These are phyloP conservation scores for Amanita molliuscula DNA, from an alignment of 768 basidiomycete species.

Conservation along the genomic window DNA sequence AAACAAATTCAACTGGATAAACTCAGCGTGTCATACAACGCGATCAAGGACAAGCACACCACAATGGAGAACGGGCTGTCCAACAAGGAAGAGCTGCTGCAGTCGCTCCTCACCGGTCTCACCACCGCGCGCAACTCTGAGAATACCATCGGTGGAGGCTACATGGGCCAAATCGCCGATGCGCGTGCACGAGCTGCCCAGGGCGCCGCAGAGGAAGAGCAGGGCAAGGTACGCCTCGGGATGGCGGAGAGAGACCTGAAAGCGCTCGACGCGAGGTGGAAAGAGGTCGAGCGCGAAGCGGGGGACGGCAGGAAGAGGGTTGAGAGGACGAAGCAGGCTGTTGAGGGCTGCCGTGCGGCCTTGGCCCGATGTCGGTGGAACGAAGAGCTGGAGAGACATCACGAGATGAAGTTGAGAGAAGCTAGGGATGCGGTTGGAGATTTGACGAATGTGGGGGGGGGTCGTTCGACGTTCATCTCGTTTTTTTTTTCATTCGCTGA, in stretches of 20 bases:
- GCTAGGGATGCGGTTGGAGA: conserved; percentile 45
- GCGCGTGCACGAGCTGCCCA: conserved; percentile 69
- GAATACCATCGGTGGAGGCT: conserved; percentile 67
- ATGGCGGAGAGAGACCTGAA: conserved; percentile 76
- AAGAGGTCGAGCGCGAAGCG: conserved; percentile 78
- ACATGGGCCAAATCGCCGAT: conserved; percentile 91
- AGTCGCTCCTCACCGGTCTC: conserved; percentile 88
- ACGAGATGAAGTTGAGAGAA: conserved; percentile 36
- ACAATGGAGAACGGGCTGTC: conserved; percentile 47
- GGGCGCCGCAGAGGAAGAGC: conserved; percentile 76
- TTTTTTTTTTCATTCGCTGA: neutral
- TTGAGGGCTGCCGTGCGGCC: conserved; percentile 43
- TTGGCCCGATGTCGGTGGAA: conserved; percentile 66
- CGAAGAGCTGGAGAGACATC: conserved; percentile 56
- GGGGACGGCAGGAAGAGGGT: conserved; percentile 65
- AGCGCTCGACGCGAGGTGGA: conserved; percentile 67
- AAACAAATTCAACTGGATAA: conserved; percentile 52
- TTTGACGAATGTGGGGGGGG: conserved; percentile 52
- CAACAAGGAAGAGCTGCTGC: conserved; percentile 85
- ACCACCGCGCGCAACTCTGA: conserved; percentile 41
- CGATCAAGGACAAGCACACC: conserved; percentile 62
- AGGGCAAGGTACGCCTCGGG: conserved; percentile 61
- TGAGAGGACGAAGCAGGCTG: conserved; percentile 42
- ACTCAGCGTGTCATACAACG: conserved; percentile 42
- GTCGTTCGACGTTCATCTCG: neutral